Evolutionary conservation across 2,329 filamentous ascomycete genomes (phyloP), one percentile per base, ranked within the genome.

Genomic region (Metarhizium album): DNA sequence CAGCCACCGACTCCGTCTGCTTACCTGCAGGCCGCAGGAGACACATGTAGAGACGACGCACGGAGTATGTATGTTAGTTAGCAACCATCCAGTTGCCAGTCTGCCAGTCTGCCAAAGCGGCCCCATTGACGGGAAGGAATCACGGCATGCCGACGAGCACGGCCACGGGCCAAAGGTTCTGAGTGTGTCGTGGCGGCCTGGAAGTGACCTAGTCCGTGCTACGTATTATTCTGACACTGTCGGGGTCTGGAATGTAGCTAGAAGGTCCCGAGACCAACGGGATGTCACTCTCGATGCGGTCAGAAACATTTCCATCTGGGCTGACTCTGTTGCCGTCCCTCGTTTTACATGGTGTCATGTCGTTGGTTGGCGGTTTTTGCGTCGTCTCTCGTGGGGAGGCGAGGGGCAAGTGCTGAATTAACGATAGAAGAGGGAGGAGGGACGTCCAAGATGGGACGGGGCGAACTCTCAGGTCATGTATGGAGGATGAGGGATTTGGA

Each of bases 381-480:
- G n/a, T n/a, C n/a, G n/a, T n/a, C n/a, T n/a, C n/a, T n/a, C n/a
- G n/a, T n/a, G n/a, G 20, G 16, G 22, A 43, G 11, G 20, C 20
- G 20, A 43, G 20, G 16, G 20, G 24, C 16, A 11, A 9, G 37
- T 8, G n/a, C n/a, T 22, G 37, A 40, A 40, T 18, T n/a, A n/a
- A n/a, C n/a, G n/a, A n/a, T 9, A 20, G 20, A 6, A 20, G 37
- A 40, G 5, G 6, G 37, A 40, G 16, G 20, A 16, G 14, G 20
- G 22, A 8, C 11, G 22, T 2, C 7, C 27, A 29, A 2, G 20
- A 7, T 24, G 4, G 37, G 47, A 20, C 47, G 51, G n/a, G 46
- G 50, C 47, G 47, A 49, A 47, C 46, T 52, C 46, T 46, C 43
- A 52, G 47, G 47, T 52, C 46, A 24, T 52, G 46, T 52, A n/a